Percentiles rank a stretch among this genome's conserved stretches.
Evolutionary conservation across 78 protist genomes (phyloP).

Genomic region (Dictyostelium firmibasis): DNA sequence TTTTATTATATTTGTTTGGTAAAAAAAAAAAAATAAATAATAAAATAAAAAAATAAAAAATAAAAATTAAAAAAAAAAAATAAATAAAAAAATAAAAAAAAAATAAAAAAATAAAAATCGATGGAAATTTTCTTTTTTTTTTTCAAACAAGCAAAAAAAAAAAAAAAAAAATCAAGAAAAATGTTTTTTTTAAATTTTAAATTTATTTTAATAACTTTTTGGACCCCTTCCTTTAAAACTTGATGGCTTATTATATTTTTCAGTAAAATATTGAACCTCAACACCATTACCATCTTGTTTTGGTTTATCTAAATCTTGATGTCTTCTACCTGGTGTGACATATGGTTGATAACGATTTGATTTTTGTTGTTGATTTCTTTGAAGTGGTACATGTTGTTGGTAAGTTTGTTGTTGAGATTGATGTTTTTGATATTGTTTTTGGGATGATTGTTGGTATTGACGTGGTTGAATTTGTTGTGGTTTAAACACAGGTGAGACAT

Average conservation of each 20-base stretch:
- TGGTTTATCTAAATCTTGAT: neutral
- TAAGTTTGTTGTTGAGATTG: neutral
- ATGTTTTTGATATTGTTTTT: neutral
- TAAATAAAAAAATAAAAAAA: neutral
- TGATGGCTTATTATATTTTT: conserved; percentile 16
- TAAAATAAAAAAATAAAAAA: neutral
- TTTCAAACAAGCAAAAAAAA: neutral
- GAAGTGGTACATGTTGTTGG: neutral
- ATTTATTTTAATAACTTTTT: conserved; percentile 32
- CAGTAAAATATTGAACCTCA: neutral
- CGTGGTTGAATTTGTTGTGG: neutral
- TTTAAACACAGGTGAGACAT: neutral
- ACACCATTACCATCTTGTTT: neutral
- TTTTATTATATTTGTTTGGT: neutral
- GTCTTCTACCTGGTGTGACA: neutral
- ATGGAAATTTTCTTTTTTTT: neutral
- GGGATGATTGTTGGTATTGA: neutral
- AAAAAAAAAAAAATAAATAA: neutral
- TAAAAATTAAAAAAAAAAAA: neutral
- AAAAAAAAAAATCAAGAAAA: no score
- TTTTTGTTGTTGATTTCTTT: neutral
- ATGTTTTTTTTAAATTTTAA: neutral
- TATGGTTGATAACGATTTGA: conserved; percentile 13
- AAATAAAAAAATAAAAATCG: neutral
- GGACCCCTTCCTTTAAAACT: conserved; percentile 58